Base-by-base conservation (phyloP, 2,329 filamentous ascomycete species). In the Xenoacremonium recifei region DNA sequence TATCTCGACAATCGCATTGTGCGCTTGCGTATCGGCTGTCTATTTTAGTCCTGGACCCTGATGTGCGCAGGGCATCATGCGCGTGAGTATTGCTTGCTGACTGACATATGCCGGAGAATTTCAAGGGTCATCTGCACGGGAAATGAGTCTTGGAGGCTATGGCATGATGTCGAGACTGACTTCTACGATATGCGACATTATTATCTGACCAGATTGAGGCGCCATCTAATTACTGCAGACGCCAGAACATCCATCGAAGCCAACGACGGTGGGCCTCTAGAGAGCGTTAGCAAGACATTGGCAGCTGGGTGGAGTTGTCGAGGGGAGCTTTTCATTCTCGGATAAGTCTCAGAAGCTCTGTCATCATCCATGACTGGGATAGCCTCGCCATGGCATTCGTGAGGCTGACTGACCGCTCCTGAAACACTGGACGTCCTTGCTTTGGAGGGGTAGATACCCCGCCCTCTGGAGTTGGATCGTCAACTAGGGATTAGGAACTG, bases 321-420 rank as follows among this genome's bases (percentile, higher is more conserved):
- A n/a, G n/a, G n/a, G n/a, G n/a, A n/a, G n/a, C n/a, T n/a, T n/a
- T n/a, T n/a, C n/a, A 13, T 27, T 7, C 23, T 27, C 13, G 23
- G 23, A 27, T 7, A 13, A 27, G 7, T 27, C 23, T 27, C n/a
- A n/a, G n/a, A n/a, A n/a, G n/a, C n/a, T n/a, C n/a, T n/a, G n/a
- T n/a, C n/a, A n/a, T n/a, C n/a, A n/a, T 20, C 34, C 19, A 17
- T 42, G 47, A 45, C 49, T 54, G 47, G 55, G 55, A 58, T 58
- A 55, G 50, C 55, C 55, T 58, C 53, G 53, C 52, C 49, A 48
- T 44, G 32, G 35, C 21, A 40, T 44, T 29, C 27, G 37, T 49
- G 54, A 59, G 55, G 55, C 56, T 59, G 55, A 51, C 54, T 59
- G 56, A 59, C 56, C 55, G 56, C 56, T 34, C 39, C 32, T 42